Base-by-base conservation (phyloP, 225 moss, liverwort and hornwort species). In the Asterella californica region DNA sequence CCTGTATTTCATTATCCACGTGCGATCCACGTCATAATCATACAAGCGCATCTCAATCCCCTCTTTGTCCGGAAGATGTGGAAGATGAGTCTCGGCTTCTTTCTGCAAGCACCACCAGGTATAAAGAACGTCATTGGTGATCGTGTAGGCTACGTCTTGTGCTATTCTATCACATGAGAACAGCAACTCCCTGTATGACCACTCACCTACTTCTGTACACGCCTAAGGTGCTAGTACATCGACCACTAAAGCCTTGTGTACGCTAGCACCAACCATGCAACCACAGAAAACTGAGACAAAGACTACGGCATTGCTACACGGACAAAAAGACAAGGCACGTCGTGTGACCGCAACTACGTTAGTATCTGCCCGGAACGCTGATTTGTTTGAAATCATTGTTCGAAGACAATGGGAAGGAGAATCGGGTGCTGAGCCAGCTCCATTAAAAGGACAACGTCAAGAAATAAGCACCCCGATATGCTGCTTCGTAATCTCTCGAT, bases 1-100 rank as follows among this genome's bases (percentile, higher is more conserved):
- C 87, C 84, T 81, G 80, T 87, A 87, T 82, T 87, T 87, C 84
- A 87, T 82, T 17, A 82, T 73, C 87, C 87, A 87, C 22, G 84
- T 80, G 30, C 87, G 84, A 29, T 87, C 87, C 18, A 81, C 87
- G 60, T 84, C 84, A 19, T 80, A 80, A 48, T 87, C 87, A 49
- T 80, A 80, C 68, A 87, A 73, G 61, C 62, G 77, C 84, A 87
- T 84, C 73, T 87, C 87, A 10, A 87, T 87, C 21, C 84, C 84
- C 73, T 87, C 87, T 49, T 84, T 87, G 78, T 87, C 87, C 18
- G 82, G 87, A 66, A 87, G 82, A 63, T 82, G 84, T 12, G 87
- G 87, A 77, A 87, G 84, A 75, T 87, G 82, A 0, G 80, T 84
- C 60, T 87, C 87, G 14, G 87, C 87, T 65, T 87, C 87, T 60